phyloP scores from a whole-genome alignment of 768 basidiomycete species.

The Psilocybe subaeruginosa region DNA sequence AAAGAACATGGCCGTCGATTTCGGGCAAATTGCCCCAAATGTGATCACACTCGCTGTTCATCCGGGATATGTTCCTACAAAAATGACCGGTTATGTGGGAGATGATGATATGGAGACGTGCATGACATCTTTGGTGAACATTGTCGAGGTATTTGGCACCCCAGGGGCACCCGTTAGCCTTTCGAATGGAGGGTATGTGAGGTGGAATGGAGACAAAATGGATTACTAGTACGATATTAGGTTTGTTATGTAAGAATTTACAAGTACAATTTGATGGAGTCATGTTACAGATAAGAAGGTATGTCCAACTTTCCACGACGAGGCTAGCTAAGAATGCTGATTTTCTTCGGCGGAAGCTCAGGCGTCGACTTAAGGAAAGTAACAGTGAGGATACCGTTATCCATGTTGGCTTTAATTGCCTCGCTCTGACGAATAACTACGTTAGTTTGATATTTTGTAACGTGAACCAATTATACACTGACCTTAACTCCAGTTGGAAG shows the following conservation, averaged over 20 bases:
- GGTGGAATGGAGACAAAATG: constrained; percentile 6
- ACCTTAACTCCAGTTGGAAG: too few species aligned
- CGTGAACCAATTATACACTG: too few species aligned
- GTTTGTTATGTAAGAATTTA: neutral
- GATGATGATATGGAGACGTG: constrained; percentile 7
- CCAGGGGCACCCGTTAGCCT: neutral
- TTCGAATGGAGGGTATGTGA: constrained; percentile 8
- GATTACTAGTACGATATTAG: neutral
- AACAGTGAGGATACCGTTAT: too few species aligned
- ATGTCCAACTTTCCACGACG: too few species aligned
- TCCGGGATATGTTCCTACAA: constrained; percentile 9
- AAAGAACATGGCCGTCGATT: constrained; percentile 3
- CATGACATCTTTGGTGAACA: neutral
- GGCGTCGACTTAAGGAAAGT: too few species aligned
- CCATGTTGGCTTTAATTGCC: too few species aligned
- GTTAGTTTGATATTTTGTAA: too few species aligned
- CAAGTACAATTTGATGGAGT: too few species aligned
- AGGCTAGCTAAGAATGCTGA: too few species aligned
- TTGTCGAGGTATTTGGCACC: constrained; percentile 5
- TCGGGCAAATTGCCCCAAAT: neutral
- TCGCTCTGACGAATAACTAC: too few species aligned
- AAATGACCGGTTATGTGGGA: constrained; percentile 6
- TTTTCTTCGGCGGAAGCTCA: too few species aligned
- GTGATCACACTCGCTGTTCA: constrained; percentile 5
- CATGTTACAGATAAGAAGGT: too few species aligned